These are phyloP conservation scores for Calonectria pseudoturangicola DNA, from an alignment of 2,329 filamentous ascomycete genomes.

Conservation along the genomic window DNA sequence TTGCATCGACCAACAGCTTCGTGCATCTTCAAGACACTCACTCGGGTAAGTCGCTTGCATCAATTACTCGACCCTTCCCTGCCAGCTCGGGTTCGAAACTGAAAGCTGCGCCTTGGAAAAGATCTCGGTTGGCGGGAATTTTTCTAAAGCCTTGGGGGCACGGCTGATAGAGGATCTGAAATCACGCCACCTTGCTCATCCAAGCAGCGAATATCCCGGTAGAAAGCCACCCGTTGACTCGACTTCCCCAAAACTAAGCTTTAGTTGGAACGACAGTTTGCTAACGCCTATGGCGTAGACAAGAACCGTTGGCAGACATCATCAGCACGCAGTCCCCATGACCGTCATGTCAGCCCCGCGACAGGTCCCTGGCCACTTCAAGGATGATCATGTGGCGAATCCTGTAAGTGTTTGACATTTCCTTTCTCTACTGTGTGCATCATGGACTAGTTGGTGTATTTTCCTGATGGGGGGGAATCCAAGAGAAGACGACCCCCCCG, in stretches of 20 bases:
- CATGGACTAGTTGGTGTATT: neutral
- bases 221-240: constrained; percentile 43
- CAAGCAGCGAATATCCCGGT: constrained; percentile 50
- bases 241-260: constrained; percentile 40
- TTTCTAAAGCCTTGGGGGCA: constrained; percentile 46
- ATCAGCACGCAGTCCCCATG: constrained; percentile 45
- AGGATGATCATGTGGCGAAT: constrained; percentile 55
- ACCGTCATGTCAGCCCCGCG: constrained; percentile 57
- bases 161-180: constrained; percentile 47
- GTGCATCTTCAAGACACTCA: constrained; percentile 40
- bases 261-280: constrained; percentile 42
- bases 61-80: constrained; percentile 44
- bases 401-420: constrained; percentile 54
- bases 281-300: constrained; percentile 43
- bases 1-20: constrained; percentile 44
- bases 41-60: constrained; percentile 46
- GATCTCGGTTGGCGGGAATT: constrained; percentile 48
- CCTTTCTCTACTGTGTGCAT: constrained; percentile 27
- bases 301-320: constrained; percentile 43
- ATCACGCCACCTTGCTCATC: constrained; percentile 51
- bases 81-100: constrained; percentile 41
- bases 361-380: constrained; percentile 56
- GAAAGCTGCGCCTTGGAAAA: constrained; percentile 47
- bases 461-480: neutral
- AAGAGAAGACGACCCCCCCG: constrained; percentile 24